Base-by-base conservation (phyloP, 345 rosid genomes). In the Eutrema heterophyllum region DNA sequence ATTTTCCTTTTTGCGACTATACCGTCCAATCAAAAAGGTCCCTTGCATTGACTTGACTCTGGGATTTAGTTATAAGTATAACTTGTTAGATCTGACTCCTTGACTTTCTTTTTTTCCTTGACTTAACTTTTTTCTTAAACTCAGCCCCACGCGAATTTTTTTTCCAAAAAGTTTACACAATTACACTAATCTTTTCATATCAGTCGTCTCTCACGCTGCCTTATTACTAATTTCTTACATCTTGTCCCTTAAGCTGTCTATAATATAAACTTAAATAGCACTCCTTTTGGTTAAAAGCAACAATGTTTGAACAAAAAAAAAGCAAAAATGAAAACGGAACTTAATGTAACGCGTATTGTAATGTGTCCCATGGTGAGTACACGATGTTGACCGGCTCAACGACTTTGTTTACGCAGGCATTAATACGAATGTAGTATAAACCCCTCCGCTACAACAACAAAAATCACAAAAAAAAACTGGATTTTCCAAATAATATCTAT, bases 21-120 rank as follows among this genome's bases (percentile, higher is more conserved):
- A 6, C 24, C 30, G 16, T 64, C 57, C 57, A 73, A 64, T 44
- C 39, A 72, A n/a, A 53, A 54, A 14, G 63, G 40, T 64, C 71
- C 58, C 26, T 27, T 46, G 43, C 78, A 16, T 27, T 46, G 66
- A 73, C 72, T 67, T 56, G 72, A 66, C 72, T 74, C 46, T 33
- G 0, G 15, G 13, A 62, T 29, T 13, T 30, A 0, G 15, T 6
- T 43, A 5, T 15, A 18, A n/a, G 36, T 41, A 7, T 5, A 8
- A 29, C 43, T 32, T 41, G 21, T 36, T 33, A 46, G 33, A 14
- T 46, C 64, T 65, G 78, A 48, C 66, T 32, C 15, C 48, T 38
- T 57, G 27, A 57, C 66, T 29, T 29, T 21, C n/a, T n/a, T 21
- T 21, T 21, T 21, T 21, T 21, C 21, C 21, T 21, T 21, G 24